A percentile compares a stretch with the other conserved stretches of the same genome.
Evolutionary conservation across 805 yeast species (phyloP).

Genomic region (Kuraishia ogatae): DNA sequence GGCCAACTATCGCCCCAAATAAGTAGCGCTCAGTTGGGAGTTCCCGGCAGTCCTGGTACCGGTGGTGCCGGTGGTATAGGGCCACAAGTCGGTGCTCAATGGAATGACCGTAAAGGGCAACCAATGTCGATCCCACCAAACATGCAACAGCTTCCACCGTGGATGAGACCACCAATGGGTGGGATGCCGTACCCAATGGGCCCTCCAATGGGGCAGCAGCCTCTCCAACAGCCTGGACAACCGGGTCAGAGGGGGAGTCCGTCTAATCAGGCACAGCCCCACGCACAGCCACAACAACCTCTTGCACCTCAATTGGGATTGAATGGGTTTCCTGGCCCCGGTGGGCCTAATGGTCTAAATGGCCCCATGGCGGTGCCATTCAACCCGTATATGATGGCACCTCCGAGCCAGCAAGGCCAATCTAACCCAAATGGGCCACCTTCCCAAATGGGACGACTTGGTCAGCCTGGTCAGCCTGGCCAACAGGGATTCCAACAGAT

Average conservation of each 20-base stretch:
- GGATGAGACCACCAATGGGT: slow-evolving; percentile 1
- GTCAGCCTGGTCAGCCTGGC: neutral
- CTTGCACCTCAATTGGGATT: neutral
- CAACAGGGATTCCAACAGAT: neutral
- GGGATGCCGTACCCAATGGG: neutral
- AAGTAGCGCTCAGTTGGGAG: neutral
- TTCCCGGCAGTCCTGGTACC: neutral
- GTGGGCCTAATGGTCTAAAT: neutral
- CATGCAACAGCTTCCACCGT: slow-evolving; percentile 1
- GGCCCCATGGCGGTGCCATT: neutral
- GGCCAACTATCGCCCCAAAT: neutral
- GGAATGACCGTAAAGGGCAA: neutral
- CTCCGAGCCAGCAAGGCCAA: neutral
- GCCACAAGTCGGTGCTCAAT: no score
- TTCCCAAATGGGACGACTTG: neutral
- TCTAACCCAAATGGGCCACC: neutral
- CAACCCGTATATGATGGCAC: neutral
- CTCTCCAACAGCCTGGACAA: neutral
- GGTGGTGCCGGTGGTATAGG: no score
- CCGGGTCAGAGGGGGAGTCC: neutral
- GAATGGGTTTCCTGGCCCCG: neutral
- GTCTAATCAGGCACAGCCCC: neutral
- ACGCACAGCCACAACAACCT: neutral
- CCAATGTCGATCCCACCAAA: neutral
- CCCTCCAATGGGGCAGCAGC: neutral